phyloP scores from a whole-genome alignment of 768 basidiomycete genomes.

The Melanogaster broomeanus region DNA sequence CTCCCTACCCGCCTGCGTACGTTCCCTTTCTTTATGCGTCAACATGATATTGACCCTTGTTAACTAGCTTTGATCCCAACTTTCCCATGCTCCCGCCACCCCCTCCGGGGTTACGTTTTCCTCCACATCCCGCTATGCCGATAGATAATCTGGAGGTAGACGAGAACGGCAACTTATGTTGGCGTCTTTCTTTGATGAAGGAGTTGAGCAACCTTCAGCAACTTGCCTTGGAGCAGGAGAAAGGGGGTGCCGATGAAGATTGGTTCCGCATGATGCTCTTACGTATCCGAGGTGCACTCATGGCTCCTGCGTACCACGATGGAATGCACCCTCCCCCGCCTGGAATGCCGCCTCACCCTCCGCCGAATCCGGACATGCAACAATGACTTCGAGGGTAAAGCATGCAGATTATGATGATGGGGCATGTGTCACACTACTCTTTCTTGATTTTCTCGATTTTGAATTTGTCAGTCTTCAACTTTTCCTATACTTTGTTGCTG shows the following conservation, averaged over 20 bases:
- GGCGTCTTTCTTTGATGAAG: slow-evolving; percentile 79
- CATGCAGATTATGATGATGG: not conserved
- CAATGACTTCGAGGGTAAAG: slow-evolving; percentile 11
- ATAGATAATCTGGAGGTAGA: slow-evolving; percentile 76
- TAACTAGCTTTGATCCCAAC: slow-evolving; percentile 68
- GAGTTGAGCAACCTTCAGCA: slow-evolving; percentile 76
- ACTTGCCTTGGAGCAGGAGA: slow-evolving; percentile 80
- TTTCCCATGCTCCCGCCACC: slow-evolving; percentile 63
- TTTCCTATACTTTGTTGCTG: not conserved
- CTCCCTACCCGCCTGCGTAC: slow-evolving; percentile 60
- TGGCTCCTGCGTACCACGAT: slow-evolving; percentile 47
- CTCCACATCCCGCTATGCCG: slow-evolving; percentile 54
- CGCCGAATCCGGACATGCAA: slow-evolving; percentile 35
- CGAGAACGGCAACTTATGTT: slow-evolving; percentile 78
- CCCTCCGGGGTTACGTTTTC: slow-evolving; percentile 59
- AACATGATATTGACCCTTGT: slow-evolving; percentile 9
- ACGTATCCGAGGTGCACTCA: slow-evolving; percentile 71
- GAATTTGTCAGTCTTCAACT: slow-evolving; percentile 4
- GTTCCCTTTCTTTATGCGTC: not conserved
- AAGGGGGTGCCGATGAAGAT: slow-evolving; percentile 75
- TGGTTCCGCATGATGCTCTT: slow-evolving; percentile 88
- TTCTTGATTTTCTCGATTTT: not conserved
- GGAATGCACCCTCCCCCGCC: slow-evolving; percentile 38
- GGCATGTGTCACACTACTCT: too few species aligned
- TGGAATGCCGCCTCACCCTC: slow-evolving; percentile 38